Percentiles rank a stretch among this genome's conserved stretches.
phyloP scores from a whole-genome alignment of 352 stramenopile genomes.

The Globisporangium viniferum region DNA sequence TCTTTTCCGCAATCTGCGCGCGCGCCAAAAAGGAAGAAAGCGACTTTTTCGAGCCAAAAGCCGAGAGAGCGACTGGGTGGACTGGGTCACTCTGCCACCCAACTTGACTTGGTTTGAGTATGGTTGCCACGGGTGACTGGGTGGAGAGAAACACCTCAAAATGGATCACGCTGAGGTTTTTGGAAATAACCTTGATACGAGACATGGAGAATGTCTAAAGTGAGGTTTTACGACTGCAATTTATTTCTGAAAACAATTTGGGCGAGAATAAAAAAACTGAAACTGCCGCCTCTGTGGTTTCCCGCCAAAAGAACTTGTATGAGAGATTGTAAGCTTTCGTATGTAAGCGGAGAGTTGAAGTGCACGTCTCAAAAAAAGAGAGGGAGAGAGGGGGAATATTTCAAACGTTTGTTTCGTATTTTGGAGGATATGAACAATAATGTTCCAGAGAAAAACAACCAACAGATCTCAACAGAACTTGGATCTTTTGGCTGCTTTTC shows the following conservation, averaged over 20 bases:
- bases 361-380: not conserved
- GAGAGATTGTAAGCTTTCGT: not conserved
- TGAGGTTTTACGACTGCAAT: not conserved
- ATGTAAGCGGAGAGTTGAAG: not conserved
- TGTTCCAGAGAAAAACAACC: not conserved
- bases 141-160: not conserved
- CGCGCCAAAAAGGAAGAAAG: constrained; percentile 10
- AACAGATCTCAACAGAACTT: not conserved
- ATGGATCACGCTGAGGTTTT: not conserved
- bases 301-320: constrained; percentile 2
- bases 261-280: constrained; percentile 6
- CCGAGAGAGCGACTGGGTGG: not conserved
- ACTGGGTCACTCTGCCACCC: not conserved
- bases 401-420: not conserved
- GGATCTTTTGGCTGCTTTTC: not conserved
- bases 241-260: not conserved
- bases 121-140: not conserved
- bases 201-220: not conserved
- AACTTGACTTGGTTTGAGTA: not conserved
- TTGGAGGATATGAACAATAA: not conserved
- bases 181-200: not conserved
- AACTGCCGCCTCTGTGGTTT: not conserved
- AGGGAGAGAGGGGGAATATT: not conserved
- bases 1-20: constrained; percentile 7
- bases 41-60: not conserved